phyloP scores from a whole-genome alignment of 169 alveolate species.

The Perkinsus marinus region DNA sequence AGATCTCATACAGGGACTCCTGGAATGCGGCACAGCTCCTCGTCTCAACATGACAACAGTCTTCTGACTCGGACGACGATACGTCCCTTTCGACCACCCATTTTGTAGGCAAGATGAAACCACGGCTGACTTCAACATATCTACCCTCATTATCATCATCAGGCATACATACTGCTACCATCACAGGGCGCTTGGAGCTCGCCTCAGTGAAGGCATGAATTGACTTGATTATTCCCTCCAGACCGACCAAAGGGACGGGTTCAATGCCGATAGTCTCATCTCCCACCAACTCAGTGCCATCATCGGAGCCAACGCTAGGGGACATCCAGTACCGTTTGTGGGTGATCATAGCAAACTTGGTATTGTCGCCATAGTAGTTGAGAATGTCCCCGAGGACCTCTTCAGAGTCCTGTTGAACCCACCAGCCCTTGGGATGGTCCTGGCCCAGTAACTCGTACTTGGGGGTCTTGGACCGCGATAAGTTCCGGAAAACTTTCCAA shows the following conservation, averaged over 20 bases:
- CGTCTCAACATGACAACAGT: background rate
- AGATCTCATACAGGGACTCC: background rate
- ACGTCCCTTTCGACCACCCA: background rate
- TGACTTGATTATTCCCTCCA: background rate
- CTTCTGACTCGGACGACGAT: background rate
- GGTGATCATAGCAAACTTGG: background rate
- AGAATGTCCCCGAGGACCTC: background rate
- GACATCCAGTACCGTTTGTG: background rate
- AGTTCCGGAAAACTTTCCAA: background rate
- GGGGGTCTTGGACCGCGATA: background rate
- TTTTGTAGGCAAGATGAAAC: background rate
- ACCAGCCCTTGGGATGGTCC: background rate
- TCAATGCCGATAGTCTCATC: background rate
- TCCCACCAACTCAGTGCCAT: background rate
- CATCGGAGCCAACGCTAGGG: background rate
- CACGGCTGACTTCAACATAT: background rate
- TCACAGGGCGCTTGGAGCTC: background rate
- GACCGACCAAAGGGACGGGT: background rate
- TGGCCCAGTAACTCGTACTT: background rate
- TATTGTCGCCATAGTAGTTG: background rate
- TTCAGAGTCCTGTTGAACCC: background rate
- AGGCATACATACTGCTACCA: background rate
- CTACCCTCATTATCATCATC: background rate
- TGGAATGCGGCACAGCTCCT: background rate
- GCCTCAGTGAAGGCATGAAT: background rate